These are phyloP conservation scores for Crotalaria pallida DNA, from an alignment of 306 rosid species.

Conservation along the genomic window DNA sequence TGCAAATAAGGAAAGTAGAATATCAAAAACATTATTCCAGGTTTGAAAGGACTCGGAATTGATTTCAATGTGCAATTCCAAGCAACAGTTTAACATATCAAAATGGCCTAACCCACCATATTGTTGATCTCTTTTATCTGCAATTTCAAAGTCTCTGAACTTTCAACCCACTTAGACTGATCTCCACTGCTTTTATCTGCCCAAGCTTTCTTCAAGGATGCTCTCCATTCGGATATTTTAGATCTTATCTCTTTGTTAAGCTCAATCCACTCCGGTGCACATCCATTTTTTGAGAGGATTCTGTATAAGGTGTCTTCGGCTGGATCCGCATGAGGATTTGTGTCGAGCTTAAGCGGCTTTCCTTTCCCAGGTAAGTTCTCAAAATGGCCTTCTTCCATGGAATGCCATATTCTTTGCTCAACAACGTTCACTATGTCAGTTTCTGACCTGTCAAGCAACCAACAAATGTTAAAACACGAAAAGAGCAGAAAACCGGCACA, in stretches of 20 bases:
- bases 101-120: conserved; percentile 42
- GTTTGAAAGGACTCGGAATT: conserved; percentile 8
- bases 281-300: conserved; percentile 68
- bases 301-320: conserved; percentile 83
- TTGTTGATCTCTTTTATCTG: conserved; percentile 57
- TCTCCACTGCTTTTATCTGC: conserved; percentile 46
- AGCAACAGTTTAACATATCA: background rate
- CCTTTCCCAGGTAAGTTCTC: conserved; percentile 92
- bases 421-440: conserved; percentile 80
- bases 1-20: conserved; percentile 18
- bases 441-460: conserved; percentile 59
- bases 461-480: conserved; percentile 1
- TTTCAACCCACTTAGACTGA: conserved; percentile 44
- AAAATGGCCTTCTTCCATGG: conserved; percentile 94
- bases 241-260: conserved; percentile 88
- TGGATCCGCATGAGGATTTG: conserved; percentile 88
- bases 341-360: conserved; percentile 62
- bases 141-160: conserved; percentile 45
- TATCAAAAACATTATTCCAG: background rate
- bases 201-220: no score
- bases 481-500: background rate
- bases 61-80: background rate
- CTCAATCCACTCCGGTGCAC: conserved; percentile 89
- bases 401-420: conserved; percentile 92
- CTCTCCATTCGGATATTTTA: no score